Evolutionary conservation across 352 stramenopile species (phyloP), one percentile per base, ranked within the genome.

Genomic region (Globisporangium mamillatum): DNA sequence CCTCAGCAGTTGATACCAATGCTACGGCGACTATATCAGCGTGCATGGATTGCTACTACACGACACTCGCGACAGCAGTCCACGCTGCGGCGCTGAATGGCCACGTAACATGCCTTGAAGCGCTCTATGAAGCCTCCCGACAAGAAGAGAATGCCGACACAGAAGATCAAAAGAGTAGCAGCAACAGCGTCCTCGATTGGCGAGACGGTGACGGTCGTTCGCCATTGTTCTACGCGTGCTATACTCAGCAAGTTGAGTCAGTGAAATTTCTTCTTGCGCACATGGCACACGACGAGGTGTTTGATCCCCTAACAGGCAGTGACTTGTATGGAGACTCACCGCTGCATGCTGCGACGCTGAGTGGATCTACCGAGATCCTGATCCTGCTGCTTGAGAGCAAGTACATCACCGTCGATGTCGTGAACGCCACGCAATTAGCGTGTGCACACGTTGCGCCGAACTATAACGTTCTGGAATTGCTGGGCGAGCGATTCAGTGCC

Each of bases 211-310:
- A 90, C 59, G 85, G 86, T 3, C 80, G 83, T 0, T 88, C 83
- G 0, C 82, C 86, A 6, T 57, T 93, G 5, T 93, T 91, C 69
- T 93, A 91, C 63, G 83, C 86, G 4, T 90, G 82, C 48, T 92
- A 89, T 59, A 75, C 83, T 0, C 71, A 78, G 1, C 81, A 93
- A 44, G 18, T 84, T 12, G 75, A 80, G 9, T 78, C 67, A 18
- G 75, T 87, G 2, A 60, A 55, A 25, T 86, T 84, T n/a, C 57
- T 93, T 1, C n/a, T 91, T 3, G 61, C 59, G 12, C 29, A 52
- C 24, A 50, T 60, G 62, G 32, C 50, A 6, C 60, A 70, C 3
- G 38, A 55, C 20, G 66, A 54, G 9, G n/a, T 34, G n/a, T 62
- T 66, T 32, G 66, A 67, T 20, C 58, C 29, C 2, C 48, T 50